phyloP scores from a whole-genome alignment of 495 filamentous ascomycete genomes.

The Penicillium crystallinum region DNA sequence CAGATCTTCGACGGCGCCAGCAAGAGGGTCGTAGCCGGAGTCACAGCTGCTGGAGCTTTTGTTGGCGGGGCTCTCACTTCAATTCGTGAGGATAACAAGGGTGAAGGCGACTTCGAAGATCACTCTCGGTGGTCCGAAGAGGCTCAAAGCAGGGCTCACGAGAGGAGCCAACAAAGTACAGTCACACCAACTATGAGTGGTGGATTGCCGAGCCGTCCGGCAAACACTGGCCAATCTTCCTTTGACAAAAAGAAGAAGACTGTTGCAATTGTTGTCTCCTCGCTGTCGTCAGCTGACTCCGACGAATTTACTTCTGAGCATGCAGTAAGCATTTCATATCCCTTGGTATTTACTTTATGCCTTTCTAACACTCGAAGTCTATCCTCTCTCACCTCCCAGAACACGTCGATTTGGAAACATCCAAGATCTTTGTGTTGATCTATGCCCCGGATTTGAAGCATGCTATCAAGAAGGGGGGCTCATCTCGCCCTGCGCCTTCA shows the following conservation, averaged over 20 bases:
- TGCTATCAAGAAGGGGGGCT: conserved; percentile 35
- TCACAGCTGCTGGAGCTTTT: conserved; percentile 77
- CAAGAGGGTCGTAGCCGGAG: conserved; percentile 67
- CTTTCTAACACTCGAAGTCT: conserved; percentile 52
- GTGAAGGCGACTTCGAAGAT: conserved; percentile 71
- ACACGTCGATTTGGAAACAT: conserved; percentile 59
- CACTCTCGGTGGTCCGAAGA: conserved; percentile 83
- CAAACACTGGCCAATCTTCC: conserved; percentile 12
- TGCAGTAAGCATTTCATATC: conserved; percentile 55
- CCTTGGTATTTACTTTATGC: background rate
- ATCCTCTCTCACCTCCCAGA: conserved; percentile 82
- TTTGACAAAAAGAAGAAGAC: conserved; percentile 61
- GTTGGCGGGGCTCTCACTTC: conserved; percentile 74
- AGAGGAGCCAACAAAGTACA: conserved; percentile 23
- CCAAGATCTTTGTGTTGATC: conserved; percentile 79
- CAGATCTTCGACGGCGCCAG: conserved; percentile 77
- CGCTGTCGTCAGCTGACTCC: conserved; percentile 51
- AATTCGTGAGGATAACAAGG: conserved; percentile 78
- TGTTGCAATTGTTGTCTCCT: conserved; percentile 80
- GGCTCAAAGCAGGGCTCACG: conserved; percentile 48
- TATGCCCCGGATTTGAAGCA: conserved; percentile 78
- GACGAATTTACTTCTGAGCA: conserved; percentile 65
- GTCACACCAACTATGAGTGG: conserved; percentile 27
- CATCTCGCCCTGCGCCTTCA: conserved; percentile 50
- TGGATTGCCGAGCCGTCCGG: conserved; percentile 20